phyloP scores from a whole-genome alignment of 768 basidiomycete genomes.

The Mycena vitilis region DNA sequence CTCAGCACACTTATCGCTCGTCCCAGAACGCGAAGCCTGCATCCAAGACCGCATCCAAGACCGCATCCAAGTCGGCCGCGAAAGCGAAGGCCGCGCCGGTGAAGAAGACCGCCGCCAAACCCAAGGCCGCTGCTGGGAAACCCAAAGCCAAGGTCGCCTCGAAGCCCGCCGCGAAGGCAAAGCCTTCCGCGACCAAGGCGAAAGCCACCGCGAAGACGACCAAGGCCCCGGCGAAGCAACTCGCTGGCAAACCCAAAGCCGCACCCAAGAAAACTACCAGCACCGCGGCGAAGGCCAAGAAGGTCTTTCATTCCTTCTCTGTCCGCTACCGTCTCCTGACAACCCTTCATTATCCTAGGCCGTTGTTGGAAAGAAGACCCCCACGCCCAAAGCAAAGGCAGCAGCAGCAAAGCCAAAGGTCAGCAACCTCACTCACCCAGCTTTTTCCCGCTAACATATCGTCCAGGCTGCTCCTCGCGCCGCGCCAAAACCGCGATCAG shows the following conservation, averaged over 20 bases:
- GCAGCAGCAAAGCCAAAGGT: neutral
- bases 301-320: conserved; percentile 3
- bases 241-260: conserved; percentile 18
- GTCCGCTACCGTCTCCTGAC: neutral
- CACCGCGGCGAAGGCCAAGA: conserved; percentile 32
- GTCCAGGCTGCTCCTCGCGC: conserved; percentile 18
- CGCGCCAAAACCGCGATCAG: conserved; percentile 15
- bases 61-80: conserved; percentile 15
- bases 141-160: conserved; percentile 17
- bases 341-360: conserved; percentile 1
- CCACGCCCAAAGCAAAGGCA: conserved; percentile 19
- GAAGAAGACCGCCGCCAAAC: conserved; percentile 17
- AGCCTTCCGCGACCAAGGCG: conserved; percentile 15
- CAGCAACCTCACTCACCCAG: neutral
- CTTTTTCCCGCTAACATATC: neutral
- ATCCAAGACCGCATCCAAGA: conserved; percentile 19
- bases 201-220: conserved; percentile 8
- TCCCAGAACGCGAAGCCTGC: conserved; percentile 26
- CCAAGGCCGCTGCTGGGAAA: conserved; percentile 9
- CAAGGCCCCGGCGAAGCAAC: neutral
- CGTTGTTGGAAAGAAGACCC: conserved; percentile 30
- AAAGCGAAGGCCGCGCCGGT: conserved; percentile 8
- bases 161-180: conserved; percentile 23
- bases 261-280: conserved; percentile 18
- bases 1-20: neutral